These are phyloP conservation scores for Acmispon strigosus DNA, from an alignment of 306 rosid species.

Conservation along the genomic window DNA sequence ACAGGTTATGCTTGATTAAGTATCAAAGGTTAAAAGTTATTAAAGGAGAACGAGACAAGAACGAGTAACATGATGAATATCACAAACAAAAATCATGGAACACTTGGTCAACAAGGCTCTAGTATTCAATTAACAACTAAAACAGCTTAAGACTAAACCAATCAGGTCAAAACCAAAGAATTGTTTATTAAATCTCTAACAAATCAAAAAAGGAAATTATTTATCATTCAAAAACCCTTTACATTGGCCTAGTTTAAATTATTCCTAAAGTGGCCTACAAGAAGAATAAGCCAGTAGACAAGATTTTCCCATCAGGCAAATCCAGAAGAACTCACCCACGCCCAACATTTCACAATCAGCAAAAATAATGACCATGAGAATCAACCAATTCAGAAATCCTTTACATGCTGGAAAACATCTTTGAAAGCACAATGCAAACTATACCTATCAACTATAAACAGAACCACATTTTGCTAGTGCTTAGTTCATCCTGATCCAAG, in stretches of 20 bases:
- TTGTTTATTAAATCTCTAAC: not conserved
- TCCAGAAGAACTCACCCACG: not conserved
- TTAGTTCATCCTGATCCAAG: slow-evolving; percentile 13
- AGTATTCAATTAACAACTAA: not conserved
- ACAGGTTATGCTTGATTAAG: not conserved
- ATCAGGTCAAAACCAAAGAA: not conserved
- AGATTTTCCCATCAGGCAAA: not conserved
- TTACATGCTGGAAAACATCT: not conserved
- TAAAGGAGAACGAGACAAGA: not conserved
- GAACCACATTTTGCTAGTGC: not conserved
- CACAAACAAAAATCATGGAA: not conserved
- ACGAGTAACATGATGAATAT: not conserved
- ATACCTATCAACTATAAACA: not conserved
- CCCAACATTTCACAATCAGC: not conserved
- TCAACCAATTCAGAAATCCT: not conserved
- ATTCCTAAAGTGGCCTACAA: not conserved
- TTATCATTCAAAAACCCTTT: not conserved
- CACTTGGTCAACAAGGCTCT: not conserved
- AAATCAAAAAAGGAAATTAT: not conserved
- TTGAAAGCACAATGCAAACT: not conserved
- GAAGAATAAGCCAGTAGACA: not conserved
- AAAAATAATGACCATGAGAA: not conserved
- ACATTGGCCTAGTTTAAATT: not conserved
- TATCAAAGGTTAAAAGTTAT: not conserved
- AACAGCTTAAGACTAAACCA: not conserved